Evolutionary conservation across 2,329 filamentous ascomycete species (phyloP).

Genomic region (Cylindrodendrum hubeiense): DNA sequence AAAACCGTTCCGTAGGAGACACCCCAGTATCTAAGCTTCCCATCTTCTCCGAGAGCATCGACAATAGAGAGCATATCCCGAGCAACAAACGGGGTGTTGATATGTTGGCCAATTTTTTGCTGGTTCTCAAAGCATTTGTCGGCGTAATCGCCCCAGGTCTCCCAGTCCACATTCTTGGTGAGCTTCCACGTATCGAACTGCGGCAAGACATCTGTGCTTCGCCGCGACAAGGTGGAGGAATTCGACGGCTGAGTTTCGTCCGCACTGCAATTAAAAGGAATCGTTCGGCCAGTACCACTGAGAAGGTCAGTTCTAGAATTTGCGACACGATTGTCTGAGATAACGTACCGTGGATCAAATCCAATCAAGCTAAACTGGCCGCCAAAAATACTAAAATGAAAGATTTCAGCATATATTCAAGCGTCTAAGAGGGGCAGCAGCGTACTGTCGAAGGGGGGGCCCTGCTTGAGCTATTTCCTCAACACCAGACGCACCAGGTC

Average conservation of each 20-base stretch:
- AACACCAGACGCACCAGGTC: conserved; percentile 44
- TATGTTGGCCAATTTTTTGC: conserved; percentile 38
- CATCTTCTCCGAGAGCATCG: conserved; percentile 51
- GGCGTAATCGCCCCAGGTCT: neutral
- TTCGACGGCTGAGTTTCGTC: neutral
- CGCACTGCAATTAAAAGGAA: conserved; percentile 31
- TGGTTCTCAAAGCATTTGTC: conserved; percentile 40
- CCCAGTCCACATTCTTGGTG: conserved; percentile 10
- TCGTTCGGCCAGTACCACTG: conserved; percentile 34
- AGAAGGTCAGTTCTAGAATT: too few species aligned
- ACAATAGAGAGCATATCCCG: conserved; percentile 55
- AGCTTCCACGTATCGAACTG: conserved; percentile 9
- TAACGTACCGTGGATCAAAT: conserved; percentile 37
- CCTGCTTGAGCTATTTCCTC: too few species aligned
- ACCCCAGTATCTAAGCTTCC: conserved; percentile 50
- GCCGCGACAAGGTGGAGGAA: conserved; percentile 12
- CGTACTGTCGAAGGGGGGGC: too few species aligned
- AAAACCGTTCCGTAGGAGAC: conserved; percentile 37
- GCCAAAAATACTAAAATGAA: conserved; percentile 23
- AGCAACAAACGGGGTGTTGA: conserved; percentile 51
- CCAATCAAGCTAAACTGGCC: conserved; percentile 30
- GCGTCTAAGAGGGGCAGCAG: neutral
- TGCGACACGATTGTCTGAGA: neutral
- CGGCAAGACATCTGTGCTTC: conserved; percentile 23
- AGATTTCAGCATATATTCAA: too few species aligned